Base-by-base conservation (phyloP, 805 yeast species). In the Metschnikowia vanudenii region DNA sequence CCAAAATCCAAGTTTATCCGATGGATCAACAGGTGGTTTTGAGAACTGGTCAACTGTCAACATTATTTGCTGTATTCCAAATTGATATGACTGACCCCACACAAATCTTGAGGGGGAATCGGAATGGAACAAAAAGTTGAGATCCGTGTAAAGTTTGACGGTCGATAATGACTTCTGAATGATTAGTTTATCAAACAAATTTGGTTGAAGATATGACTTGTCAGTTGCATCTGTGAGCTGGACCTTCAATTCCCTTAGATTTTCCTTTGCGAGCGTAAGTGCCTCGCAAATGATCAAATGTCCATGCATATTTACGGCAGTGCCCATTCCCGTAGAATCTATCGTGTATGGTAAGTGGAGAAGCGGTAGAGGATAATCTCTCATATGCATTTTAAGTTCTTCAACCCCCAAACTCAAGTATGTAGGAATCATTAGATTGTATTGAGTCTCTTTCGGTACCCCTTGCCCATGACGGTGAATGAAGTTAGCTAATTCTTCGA, bases 311-410 rank as follows among this genome's bases (percentile, higher is more conserved):
- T 24, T 41, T 11, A 70, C 59, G 3, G 57, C 52, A n/a, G 50
- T 40, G 7, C 61, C 42, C 29, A 47, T 3, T 67, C 65, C 54
- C 14, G 39, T 37, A 6, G 33, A 32, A 32, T 51, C 52, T 10
- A 33, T 37, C 11, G 73, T 67, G 12, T 71, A 65, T 0, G 96
- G 96, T 51, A 91, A 79, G 52, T 82, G 81, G 8, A 88, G 62
- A 41, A 91, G 66, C 0, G 98, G 97, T 13, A 92, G 58, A 0
- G 97, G 97, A 59, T 85, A 89, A 58, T 91, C 98, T 45, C 94
- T 71, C 49, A 91, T 55, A 60, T 87, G 92, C 56, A 82, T 74
- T 49, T 94, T 68, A 11, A 83, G 60, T 56, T 88, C 95, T 3
- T 69, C 66, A 32, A 87, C 69, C 13, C 67, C 71, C 41, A 87